These are phyloP conservation scores for Carex kokanica DNA, from an alignment of 176 grass and related monocot species.

Conservation along the genomic window DNA sequence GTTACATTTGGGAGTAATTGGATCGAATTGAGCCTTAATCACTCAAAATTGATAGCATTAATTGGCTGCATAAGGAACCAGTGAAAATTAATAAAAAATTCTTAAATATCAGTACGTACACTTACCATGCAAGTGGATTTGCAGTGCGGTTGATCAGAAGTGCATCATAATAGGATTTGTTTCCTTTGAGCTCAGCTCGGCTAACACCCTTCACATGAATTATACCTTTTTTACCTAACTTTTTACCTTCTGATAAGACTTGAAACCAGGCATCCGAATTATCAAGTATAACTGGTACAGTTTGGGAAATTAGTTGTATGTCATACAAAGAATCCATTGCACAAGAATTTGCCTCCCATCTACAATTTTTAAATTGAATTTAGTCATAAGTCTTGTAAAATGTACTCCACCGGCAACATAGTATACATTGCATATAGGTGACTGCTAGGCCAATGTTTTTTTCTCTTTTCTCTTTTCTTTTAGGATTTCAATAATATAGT, in stretches of 20 bases:
- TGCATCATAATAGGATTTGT: conserved; percentile 56
- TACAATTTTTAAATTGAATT: conserved; percentile 25
- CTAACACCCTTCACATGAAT: conserved; percentile 59
- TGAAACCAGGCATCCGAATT: conserved; percentile 62
- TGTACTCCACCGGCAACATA: not conserved
- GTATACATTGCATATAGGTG: not conserved
- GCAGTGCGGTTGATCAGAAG: conserved; percentile 87
- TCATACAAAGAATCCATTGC: conserved; percentile 90
- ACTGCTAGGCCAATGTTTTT: not conserved
- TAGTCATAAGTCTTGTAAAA: not conserved
- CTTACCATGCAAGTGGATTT: conserved; percentile 90
- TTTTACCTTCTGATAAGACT: conserved; percentile 70
- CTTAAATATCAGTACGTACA: conserved; percentile 7
- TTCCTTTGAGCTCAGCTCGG: conserved; percentile 69
- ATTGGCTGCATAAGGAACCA: not conserved
- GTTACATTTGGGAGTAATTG: not conserved
- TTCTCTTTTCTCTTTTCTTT: not conserved
- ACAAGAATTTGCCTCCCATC: conserved; percentile 68
- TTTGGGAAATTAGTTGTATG: conserved; percentile 71
- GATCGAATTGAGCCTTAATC: not conserved
- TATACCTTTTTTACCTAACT: conserved; percentile 57
- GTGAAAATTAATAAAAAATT: not conserved
- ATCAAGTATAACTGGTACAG: conserved; percentile 70
- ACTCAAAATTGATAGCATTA: not conserved
- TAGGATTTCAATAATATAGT: not conserved